Conservation (phyloP, 2,329 filamentous ascomycete genomes). For the Fusarium nygamai region DNA sequence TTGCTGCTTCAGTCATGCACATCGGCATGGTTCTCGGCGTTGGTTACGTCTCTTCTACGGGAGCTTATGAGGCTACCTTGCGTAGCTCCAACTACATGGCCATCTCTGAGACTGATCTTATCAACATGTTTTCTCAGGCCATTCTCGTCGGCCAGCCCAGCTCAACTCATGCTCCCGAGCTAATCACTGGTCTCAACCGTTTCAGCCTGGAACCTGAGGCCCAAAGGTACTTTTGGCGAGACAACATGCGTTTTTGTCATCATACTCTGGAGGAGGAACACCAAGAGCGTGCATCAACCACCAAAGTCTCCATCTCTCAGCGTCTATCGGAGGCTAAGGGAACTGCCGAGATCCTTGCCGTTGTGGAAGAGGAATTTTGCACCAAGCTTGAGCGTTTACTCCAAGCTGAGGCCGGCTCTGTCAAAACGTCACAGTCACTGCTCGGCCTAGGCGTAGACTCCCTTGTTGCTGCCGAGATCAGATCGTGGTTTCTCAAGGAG, state of each 20-base stretch:
- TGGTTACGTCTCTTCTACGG: slow-evolving; percentile 50
- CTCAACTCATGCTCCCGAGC: background rate
- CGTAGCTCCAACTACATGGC: slow-evolving; percentile 2
- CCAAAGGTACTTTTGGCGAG: slow-evolving; percentile 4
- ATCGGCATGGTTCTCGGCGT: slow-evolving; percentile 52
- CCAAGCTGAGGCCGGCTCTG: background rate
- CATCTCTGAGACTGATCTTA: slow-evolving; percentile 46
- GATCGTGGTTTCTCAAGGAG: slow-evolving; percentile 61
- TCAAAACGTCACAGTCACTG: background rate
- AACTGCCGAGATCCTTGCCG: background rate
- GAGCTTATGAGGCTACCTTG: background rate
- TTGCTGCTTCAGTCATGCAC: slow-evolving; percentile 51
- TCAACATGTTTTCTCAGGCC: slow-evolving; percentile 25
- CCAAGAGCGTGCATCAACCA: background rate
- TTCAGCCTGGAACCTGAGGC: background rate
- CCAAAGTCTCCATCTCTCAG: background rate
- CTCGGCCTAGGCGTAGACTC: slow-evolving; percentile 45
- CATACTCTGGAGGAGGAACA: background rate
- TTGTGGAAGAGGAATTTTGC: slow-evolving; percentile 2
- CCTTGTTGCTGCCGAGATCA: slow-evolving; percentile 50
- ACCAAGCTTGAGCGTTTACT: background rate
- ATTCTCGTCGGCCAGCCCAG: background rate
- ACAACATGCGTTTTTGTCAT: background rate
- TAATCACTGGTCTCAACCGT: slow-evolving; percentile 1
- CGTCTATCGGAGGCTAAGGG: background rate